Conservation (phyloP, 768 basidiomycete species). For the Lactifluus hygrophoroides region DNA sequence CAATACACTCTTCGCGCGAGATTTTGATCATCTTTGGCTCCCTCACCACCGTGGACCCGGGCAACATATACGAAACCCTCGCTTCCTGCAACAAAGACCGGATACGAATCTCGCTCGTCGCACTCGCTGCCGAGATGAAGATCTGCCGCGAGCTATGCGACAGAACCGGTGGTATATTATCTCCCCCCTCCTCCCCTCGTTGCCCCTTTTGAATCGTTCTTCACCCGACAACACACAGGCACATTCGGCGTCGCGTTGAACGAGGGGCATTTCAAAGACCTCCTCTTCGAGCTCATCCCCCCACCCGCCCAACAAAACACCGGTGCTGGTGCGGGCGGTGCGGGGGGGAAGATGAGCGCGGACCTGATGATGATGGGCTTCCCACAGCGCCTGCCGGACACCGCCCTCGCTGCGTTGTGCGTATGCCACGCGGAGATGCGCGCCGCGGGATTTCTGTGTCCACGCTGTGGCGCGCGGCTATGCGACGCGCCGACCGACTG, state of each 20-base stretch:
- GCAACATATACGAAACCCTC: constrained; percentile 93
- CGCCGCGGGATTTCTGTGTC: constrained; percentile 91
- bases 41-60: constrained; percentile 93
- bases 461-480: constrained; percentile 84
- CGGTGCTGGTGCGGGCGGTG: constrained; percentile 30
- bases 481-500: constrained; percentile 99
- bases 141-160: constrained; percentile 89
- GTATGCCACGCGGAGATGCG: constrained; percentile 91
- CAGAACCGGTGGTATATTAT: constrained; percentile 74
- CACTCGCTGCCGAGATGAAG: constrained; percentile 96
- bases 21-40: constrained; percentile 92
- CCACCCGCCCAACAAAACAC: constrained; percentile 77
- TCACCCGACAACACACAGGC: constrained; percentile 34
- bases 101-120: constrained; percentile 88
- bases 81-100: constrained; percentile 73
- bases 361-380: constrained; percentile 99
- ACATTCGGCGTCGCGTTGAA: constrained; percentile 97
- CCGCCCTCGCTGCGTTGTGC: constrained; percentile 76
- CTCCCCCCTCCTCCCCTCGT: neutral
- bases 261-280: constrained; percentile 93
- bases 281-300: constrained; percentile 91
- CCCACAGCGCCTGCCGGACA: constrained; percentile 82
- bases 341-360: constrained; percentile 44
- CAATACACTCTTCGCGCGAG: constrained; percentile 93
- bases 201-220: neutral